Evolutionary conservation across 192 early-diverging fungal species (phyloP).

Genomic region (Umbelopsis ramanniana): DNA sequence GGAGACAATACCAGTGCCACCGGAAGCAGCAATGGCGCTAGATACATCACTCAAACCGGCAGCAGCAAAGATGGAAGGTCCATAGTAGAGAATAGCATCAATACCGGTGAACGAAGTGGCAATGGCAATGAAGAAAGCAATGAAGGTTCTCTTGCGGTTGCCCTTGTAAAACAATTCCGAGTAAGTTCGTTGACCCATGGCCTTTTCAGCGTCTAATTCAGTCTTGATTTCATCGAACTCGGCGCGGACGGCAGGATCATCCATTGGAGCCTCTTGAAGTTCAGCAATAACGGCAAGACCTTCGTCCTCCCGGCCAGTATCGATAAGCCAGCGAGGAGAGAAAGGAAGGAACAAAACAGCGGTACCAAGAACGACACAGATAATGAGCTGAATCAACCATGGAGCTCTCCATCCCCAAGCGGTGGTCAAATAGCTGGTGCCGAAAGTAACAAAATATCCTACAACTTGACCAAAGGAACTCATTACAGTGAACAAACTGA

Average conservation of each 20-base stretch:
- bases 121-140: constrained; percentile 70
- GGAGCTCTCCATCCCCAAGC: constrained; percentile 71
- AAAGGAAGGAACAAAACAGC: constrained; percentile 71
- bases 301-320: constrained; percentile 66
- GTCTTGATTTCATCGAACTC: constrained; percentile 76
- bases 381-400: constrained; percentile 69
- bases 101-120: constrained; percentile 83
- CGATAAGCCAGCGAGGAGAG: constrained; percentile 86
- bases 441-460: constrained; percentile 61
- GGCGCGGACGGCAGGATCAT: constrained; percentile 48
- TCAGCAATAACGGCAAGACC: constrained; percentile 66
- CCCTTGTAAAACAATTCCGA: constrained; percentile 56
- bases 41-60: constrained; percentile 33
- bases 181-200: constrained; percentile 64
- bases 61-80: constrained; percentile 51
- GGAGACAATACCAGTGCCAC: constrained; percentile 59
- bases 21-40: constrained; percentile 28
- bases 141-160: constrained; percentile 61
- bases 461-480: constrained; percentile 82
- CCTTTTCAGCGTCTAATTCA: constrained; percentile 61
- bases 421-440: constrained; percentile 29
- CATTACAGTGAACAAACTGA: constrained; percentile 84
- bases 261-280: constrained; percentile 46
- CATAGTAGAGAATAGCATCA: constrained; percentile 68
- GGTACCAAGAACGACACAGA: constrained; percentile 62